phyloP scores from a whole-genome alignment of 108 stramenopile species.

The Cyclotella atomus region DNA sequence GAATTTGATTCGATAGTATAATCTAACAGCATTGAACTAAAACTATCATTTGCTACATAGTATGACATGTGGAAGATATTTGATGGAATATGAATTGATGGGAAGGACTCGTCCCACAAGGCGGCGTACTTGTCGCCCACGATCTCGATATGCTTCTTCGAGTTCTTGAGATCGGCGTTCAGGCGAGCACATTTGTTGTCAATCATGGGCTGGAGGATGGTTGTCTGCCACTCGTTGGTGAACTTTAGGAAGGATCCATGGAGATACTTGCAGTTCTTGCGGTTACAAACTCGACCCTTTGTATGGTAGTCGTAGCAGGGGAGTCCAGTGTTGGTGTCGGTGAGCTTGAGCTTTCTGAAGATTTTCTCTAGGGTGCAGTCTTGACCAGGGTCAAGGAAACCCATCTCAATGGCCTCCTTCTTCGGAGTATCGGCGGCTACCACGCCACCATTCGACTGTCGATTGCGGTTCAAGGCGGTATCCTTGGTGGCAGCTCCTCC shows the following conservation, averaged over 20 bases:
- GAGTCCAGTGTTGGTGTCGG: not conserved
- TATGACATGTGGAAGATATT: too few relatives aligned
- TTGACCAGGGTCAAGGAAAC: not conserved
- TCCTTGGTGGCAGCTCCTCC: too few relatives aligned
- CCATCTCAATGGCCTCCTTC: too few relatives aligned
- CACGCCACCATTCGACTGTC: too few relatives aligned
- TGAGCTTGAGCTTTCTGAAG: not conserved
- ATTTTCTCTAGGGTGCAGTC: not conserved
- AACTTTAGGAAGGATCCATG: not conserved
- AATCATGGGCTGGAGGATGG: not conserved
- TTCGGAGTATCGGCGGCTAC: too few relatives aligned
- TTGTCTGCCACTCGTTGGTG: not conserved
- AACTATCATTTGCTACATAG: too few relatives aligned
- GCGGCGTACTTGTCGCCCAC: not conserved
- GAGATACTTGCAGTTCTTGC: too few relatives aligned
- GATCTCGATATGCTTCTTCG: not conserved
- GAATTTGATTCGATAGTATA: too few relatives aligned
- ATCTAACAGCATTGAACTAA: too few relatives aligned
- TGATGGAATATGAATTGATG: not conserved
- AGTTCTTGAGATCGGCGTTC: not conserved
- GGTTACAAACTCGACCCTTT: not conserved
- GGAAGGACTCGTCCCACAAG: not conserved
- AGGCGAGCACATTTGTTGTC: not conserved
- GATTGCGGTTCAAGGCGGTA: too few relatives aligned
- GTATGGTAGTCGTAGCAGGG: not conserved